Base-by-base conservation (phyloP, 768 basidiomycete genomes). In the Galerina marginata region DNA sequence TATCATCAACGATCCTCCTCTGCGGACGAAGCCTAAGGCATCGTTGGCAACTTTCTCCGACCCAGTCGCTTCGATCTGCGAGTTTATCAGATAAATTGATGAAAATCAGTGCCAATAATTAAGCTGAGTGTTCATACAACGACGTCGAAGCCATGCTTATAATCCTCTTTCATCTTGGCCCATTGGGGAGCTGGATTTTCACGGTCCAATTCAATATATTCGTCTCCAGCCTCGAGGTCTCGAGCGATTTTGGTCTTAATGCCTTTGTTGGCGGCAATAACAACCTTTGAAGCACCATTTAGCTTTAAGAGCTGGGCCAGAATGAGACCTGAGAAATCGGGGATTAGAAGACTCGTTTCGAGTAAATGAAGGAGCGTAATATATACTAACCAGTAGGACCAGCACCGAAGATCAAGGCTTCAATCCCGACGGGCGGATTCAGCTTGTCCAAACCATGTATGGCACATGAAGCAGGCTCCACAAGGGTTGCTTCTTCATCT, bases 391-490 rank as follows among this genome's bases (percentile, higher is more conserved):
- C 81, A 5, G 93, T 95, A 3, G 94, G 93, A 16, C 94, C 94
- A 20, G 94, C 91, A 50, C 94, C 94, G 47, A 95, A 81, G 43
- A 96, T 79, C 60, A 96, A 83, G 29, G 90, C 93, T 54, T 95
- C 92, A 45, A 90, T 78, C 15, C 94, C 94, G 60, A 95, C 91
- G 6, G 89, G 83, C 7, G 92, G 88, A 59, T 80, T 84, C 58
- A 96, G 85, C 72, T 92, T 93, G 77, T 96, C 94, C 65, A 95
- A 85, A 9, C 94, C 94, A 72, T 96, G 94, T 53, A 96, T 86
- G 26, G 94, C 94, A 69, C 94, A 96, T 3, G 94, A 89, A 10
- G 93, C 92, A 38, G 94, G 95, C 71, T 96, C 94, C 45, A 95
- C 81, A 25, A 96, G 85, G 6, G 92, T 94, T 0, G 93, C 88